Percentiles rank a stretch among this genome's conserved stretches.
Conservation (phyloP, 495 filamentous ascomycete species). For the Tuber umbilicatum region DNA sequence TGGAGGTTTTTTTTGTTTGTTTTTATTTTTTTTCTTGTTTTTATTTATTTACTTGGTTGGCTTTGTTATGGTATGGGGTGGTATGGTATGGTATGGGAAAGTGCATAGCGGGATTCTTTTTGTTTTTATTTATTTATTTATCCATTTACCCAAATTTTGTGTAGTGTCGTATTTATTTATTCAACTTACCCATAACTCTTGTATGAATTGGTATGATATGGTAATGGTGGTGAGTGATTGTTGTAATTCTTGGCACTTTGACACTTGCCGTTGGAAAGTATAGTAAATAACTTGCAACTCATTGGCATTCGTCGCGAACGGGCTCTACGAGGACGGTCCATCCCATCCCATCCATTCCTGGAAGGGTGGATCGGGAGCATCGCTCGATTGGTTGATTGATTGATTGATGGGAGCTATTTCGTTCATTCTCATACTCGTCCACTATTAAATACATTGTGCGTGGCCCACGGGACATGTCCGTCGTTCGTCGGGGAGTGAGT, state of each 20-base stretch:
- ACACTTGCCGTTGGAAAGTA: neutral
- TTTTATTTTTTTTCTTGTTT: neutral
- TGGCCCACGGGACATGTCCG: no score
- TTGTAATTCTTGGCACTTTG: neutral
- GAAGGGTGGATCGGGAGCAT: no score
- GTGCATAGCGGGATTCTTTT: conserved; percentile 1
- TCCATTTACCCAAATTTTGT: neutral
- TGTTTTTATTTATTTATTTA: neutral
- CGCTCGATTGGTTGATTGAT: no score
- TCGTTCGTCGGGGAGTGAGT: no score
- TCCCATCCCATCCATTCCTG: no score
- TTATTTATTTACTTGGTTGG: neutral
- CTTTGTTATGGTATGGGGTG: neutral
- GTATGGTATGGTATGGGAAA: neutral
- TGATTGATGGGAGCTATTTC: no score
- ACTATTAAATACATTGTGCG: no score
- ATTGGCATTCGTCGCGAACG: no score
- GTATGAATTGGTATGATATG: neutral
- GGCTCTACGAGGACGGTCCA: no score
- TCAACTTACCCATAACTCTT: neutral
- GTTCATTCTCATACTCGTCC: no score
- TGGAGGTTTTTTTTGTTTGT: neutral
- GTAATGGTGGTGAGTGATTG: neutral
- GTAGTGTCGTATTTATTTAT: neutral
- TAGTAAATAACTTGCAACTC: no score